Base-by-base conservation (phyloP, 2,329 filamentous ascomycete species). In the Penicillium fuscoglaucum region DNA sequence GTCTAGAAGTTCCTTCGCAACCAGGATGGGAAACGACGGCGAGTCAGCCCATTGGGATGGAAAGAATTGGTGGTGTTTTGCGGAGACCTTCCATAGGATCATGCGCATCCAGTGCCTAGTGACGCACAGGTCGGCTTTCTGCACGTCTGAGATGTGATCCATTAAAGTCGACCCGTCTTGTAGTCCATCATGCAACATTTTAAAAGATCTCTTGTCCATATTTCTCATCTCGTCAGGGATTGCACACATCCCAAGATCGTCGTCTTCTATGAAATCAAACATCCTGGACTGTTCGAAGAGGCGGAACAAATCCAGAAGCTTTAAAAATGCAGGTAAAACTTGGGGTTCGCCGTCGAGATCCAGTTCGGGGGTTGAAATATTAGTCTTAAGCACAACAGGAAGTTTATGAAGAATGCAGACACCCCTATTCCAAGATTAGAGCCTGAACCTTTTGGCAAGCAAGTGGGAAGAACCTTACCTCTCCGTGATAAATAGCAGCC, bases 1-100 rank as follows among this genome's bases (percentile, higher is more conserved):
- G 37, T 40, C 37, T n/a, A 40, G 37, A 40, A 40, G 37, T 12
- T 40, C 37, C 6, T 40, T 19, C 21, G 37, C n/a, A 19, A 40
- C 37, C 9, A 21, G 8, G 10, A 40, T 21, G 37, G 37, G 37
- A 21, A 40, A 40, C n/a, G n/a, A 40, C 37, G 37, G 37, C 6
- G 37, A 40, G 37, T 40, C 37, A 40, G 37, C 15, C n/a, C 37
- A 10, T 2, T 19, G 5, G 12, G 37, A 19, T 19, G n/a, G 10
- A 40, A 40, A 40, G 0, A 12, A 61, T 12, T 72, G 78, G 0
- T 72, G 78, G 0, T 71, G 77, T 10, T 40, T 40, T 40, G n/a
- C 10, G 19, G 37, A 40, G 37, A 40, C 37, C 6, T 40, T 40
- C 37, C 37, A 40, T 40, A 40, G n/a, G 10, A 40, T 40, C n/a